Conservation (phyloP, 495 filamentous ascomycete genomes). For the Xylaria nigripes region DNA sequence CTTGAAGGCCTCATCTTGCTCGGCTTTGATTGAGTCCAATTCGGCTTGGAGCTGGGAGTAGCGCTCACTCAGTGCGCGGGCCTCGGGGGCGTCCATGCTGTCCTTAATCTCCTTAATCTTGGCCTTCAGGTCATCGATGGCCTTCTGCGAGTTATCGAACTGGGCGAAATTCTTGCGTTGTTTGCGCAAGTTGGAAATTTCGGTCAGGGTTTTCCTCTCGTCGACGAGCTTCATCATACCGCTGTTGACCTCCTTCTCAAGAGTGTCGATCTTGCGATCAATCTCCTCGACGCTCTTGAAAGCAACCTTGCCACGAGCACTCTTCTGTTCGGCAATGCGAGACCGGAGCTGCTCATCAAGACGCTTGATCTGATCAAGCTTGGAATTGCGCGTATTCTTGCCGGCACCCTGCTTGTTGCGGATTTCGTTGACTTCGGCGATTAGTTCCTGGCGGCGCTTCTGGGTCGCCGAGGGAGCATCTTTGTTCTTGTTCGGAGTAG, state of each 20-base stretch:
- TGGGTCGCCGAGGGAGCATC: conserved; percentile 63
- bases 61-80: conserved; percentile 74
- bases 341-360: conserved; percentile 76
- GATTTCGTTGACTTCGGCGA: conserved; percentile 61
- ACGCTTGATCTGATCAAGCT: conserved; percentile 77
- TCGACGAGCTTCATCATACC: conserved; percentile 90
- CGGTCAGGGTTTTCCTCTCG: conserved; percentile 84
- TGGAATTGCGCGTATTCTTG: conserved; percentile 66
- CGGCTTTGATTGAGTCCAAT: conserved; percentile 77
- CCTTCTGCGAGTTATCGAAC: conserved; percentile 73
- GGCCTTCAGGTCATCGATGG: conserved; percentile 73
- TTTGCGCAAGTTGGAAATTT: conserved; percentile 75
- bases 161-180: conserved; percentile 80
- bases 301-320: conserved; percentile 59
- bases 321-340: conserved; percentile 77
- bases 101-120: conserved; percentile 82
- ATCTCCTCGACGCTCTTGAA: conserved; percentile 86
- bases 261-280: conserved; percentile 66
- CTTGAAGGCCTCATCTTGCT: conserved; percentile 83
- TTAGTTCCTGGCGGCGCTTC: conserved; percentile 76
- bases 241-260: conserved; percentile 76
- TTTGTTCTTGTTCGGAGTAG: conserved; percentile 56
- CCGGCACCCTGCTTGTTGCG: conserved; percentile 71
- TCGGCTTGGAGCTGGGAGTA: conserved; percentile 77
- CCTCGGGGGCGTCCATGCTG: conserved; percentile 82